Conservation (phyloP, 148 eudicot species). For the Bassia scoparia region DNA sequence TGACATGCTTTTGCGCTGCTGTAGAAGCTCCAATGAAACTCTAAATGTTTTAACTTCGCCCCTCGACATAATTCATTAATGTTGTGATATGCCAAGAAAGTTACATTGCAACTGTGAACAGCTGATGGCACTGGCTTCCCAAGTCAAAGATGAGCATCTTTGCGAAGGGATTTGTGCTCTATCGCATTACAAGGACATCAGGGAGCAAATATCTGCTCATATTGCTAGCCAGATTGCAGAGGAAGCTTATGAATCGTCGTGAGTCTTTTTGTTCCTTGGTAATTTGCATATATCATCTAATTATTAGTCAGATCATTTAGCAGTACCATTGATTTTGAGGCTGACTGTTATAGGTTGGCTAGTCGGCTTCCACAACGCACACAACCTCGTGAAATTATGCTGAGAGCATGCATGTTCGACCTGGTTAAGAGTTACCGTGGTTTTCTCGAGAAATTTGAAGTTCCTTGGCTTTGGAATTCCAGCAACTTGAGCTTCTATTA, state of each 20-base stretch:
- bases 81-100: neutral
- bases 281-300: too few species aligned
- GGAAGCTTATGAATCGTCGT: conserved; percentile 53
- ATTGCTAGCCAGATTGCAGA: conserved; percentile 49
- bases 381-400: conserved; percentile 61
- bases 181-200: conserved; percentile 39
- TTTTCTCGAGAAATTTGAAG: neutral
- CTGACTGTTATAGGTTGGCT: conserved; percentile 55
- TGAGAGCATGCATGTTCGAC: conserved; percentile 89
- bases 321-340: neutral
- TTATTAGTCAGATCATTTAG: neutral
- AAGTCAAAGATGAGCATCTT: conserved; percentile 56
- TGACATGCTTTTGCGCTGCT: conserved; percentile 86
- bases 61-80: neutral
- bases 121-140: conserved; percentile 89
- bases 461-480: conserved; percentile 16
- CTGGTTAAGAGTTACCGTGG: conserved; percentile 43
- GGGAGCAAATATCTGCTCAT: conserved; percentile 47
- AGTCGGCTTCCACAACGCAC: conserved; percentile 72
- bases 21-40: conserved; percentile 52
- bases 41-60: neutral
- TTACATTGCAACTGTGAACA: conserved; percentile 21
- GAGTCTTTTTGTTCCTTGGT: neutral
- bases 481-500: neutral
- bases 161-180: conserved; percentile 42